Conservation (phyloP, 129 eudicot genomes). For the Saussurea involucrata region DNA sequence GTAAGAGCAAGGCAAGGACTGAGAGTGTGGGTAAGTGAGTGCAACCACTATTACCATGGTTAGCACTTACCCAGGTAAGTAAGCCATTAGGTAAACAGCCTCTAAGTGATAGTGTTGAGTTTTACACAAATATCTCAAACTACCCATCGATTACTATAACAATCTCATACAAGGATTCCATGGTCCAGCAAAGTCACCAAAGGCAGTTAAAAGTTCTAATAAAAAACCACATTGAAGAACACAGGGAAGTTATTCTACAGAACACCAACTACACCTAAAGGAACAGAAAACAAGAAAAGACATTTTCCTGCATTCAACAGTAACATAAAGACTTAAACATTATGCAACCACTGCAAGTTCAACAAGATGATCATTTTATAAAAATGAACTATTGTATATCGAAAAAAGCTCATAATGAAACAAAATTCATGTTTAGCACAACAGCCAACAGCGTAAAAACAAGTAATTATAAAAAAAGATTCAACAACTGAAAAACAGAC, state of each 20-base stretch:
- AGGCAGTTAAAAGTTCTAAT: no score
- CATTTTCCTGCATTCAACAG: not conserved
- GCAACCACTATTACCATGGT: no score
- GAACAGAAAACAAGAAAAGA: no score
- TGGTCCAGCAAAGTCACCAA: no score
- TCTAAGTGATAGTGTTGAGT: no score
- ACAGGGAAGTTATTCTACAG: not conserved
- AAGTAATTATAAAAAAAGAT: not conserved
- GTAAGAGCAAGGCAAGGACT: no score
- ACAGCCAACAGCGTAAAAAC: not conserved
- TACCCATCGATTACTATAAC: no score
- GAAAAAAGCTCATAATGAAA: not conserved
- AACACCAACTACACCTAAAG: not conserved
- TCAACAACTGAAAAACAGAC: constrained; percentile 17
- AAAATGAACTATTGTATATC: not conserved
- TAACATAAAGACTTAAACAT: not conserved
- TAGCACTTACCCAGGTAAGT: no score
- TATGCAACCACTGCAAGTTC: not conserved
- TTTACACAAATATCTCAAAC: no score
- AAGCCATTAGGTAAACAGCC: no score
- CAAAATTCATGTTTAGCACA: not conserved
- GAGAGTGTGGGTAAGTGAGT: no score
- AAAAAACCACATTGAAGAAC: not conserved
- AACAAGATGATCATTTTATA: not conserved
- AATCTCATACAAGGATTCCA: no score